Evolutionary conservation across 345 rosid genomes (phyloP).

Genomic region (Carallia pectinifolia): DNA sequence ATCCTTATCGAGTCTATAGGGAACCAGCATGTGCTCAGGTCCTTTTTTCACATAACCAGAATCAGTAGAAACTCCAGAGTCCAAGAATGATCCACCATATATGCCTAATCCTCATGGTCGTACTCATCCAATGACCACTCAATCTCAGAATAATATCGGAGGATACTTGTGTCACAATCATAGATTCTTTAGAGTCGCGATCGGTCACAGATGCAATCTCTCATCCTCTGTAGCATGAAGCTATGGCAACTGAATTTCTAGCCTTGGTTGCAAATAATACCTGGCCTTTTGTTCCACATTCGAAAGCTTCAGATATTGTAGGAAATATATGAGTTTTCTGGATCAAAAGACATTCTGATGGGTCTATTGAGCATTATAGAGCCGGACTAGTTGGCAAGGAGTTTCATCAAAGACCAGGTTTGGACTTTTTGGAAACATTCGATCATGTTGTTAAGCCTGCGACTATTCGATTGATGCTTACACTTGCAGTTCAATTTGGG

Average conservation of each 20-base stretch:
- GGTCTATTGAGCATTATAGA: not conserved
- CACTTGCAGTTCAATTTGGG: not conserved
- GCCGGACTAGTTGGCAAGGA: not conserved
- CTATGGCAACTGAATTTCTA: too few species aligned
- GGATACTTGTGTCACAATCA: too few species aligned
- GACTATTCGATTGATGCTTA: not conserved
- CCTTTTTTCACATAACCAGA: too few species aligned
- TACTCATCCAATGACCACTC: not conserved
- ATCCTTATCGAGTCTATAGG: too few species aligned
- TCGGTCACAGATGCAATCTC: too few species aligned
- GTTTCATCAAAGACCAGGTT: not conserved
- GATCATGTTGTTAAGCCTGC: not conserved
- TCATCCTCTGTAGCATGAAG: too few species aligned
- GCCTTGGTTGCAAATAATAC: too few species aligned
- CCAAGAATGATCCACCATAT: too few species aligned
- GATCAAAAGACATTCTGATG: not conserved
- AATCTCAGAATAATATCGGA: not conserved
- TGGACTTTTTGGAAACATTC: not conserved
- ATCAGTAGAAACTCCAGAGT: too few species aligned
- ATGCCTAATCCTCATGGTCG: too few species aligned
- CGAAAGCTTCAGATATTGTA: not conserved
- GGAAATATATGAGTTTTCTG: not conserved
- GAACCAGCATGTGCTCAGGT: too few species aligned
- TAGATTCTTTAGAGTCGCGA: not conserved
- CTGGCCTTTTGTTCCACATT: too few species aligned